Evolutionary conservation across 495 filamentous ascomycete genomes (phyloP), one percentile per base, ranked within the genome.

Genomic region (Ramalina intermedia): DNA sequence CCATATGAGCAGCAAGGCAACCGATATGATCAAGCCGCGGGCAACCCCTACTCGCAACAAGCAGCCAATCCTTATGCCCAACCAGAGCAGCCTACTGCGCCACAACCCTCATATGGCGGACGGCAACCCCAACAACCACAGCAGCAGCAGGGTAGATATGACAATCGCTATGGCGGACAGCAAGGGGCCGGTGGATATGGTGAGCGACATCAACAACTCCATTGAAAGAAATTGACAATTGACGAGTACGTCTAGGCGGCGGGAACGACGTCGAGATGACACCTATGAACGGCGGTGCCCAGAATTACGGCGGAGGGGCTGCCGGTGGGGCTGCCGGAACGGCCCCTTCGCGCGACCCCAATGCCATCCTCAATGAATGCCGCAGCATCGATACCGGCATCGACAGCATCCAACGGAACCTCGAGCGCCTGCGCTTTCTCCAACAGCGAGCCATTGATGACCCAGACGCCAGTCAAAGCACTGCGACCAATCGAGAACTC

Each of bases 281-380:
- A 37, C 69, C 79, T 23, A 64, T 84, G 56, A 76, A 77, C 47
- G 66, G 63, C 8, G 55, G 62, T 39, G 61, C 65, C 41, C 64
- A 67, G 49, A 64, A 33, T 33, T 33, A 33, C 2, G 27, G 26
- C 33, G 26, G n/a, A 20, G 18, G 18, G 18, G 18, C 18, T 20
- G 18, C 18, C 18, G 18, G 18, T 11, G 17, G 36, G 7, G 27
- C 12, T 33, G 43, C 17, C 9, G 39, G 39, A 17, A 23, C 13
- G 39, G 39, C 39, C 8, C 39, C 14, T 23, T 41, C 61, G 43
- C 63, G 66, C 48, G 79, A 81, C 53, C 78, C 84, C 20, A 87
- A 81, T 57, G 73, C 75, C 37, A 79, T 93, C 56, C 73, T 96
- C 41, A 83, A 91, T 65, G 83, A 93, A 60, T 87, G 86, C 68